Conservation (phyloP, 2,329 filamentous ascomycete genomes). For the Sclerotinia nivalis region DNA sequence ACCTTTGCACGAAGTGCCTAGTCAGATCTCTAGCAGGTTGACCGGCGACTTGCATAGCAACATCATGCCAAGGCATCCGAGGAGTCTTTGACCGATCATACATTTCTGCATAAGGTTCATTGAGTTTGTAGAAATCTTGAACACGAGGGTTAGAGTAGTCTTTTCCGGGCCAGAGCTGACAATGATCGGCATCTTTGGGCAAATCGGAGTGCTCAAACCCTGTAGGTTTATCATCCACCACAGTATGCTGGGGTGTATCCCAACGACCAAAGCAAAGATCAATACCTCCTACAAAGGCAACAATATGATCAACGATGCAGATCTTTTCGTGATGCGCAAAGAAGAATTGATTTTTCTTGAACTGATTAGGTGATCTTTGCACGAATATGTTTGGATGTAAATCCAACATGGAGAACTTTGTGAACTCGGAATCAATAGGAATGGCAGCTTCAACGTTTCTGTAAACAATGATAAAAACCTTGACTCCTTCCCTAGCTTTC, state of each 20-base stretch:
- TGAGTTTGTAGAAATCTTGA: conserved; percentile 89
- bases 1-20: conserved; percentile 93
- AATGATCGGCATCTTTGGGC: conserved; percentile 89
- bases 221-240: conserved; percentile 91
- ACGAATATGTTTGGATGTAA: conserved; percentile 96
- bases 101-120: conserved; percentile 98
- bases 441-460: conserved; percentile 96
- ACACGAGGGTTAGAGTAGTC: conserved; percentile 97
- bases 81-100: conserved; percentile 88
- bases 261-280: conserved; percentile 96
- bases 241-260: conserved; percentile 91
- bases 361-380: conserved; percentile 93
- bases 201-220: conserved; percentile 79
- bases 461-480: conserved; percentile 97
- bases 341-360: conserved; percentile 99
- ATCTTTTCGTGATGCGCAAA: conserved; percentile 99
- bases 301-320: conserved; percentile 93
- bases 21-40: conserved; percentile 93
- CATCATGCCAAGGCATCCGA: conserved; percentile 98
- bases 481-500: conserved; percentile 93
- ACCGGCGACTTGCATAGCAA: conserved; percentile 95
- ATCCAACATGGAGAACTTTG: conserved; percentile 93
- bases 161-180: conserved; percentile 94
- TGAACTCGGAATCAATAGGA: conserved; percentile 97
- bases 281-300: conserved; percentile 93